These are phyloP conservation scores for Phylloporus rhodoxanthus DNA, from an alignment of 768 basidiomycete genomes.

Conservation along the genomic window DNA sequence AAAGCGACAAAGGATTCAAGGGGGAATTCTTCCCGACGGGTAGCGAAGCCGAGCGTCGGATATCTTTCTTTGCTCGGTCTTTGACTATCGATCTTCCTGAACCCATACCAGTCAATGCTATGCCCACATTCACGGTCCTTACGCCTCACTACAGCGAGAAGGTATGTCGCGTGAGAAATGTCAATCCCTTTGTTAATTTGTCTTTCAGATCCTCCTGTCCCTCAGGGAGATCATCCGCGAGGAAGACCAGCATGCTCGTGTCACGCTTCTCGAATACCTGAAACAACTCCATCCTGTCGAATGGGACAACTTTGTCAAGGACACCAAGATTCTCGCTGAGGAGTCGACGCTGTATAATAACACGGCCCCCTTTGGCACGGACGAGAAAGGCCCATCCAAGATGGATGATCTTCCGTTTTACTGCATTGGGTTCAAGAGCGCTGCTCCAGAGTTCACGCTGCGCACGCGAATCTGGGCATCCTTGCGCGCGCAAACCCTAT, in stretches of 20 bases:
- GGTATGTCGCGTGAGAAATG: slow-evolving; percentile 37
- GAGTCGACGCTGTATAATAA: slow-evolving; percentile 87
- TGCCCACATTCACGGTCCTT: slow-evolving; percentile 98
- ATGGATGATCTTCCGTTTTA: slow-evolving; percentile 95
- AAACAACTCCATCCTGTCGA: slow-evolving; percentile 98
- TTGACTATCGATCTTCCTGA: slow-evolving; percentile 93
- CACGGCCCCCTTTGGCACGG: slow-evolving; percentile 61
- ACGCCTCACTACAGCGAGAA: slow-evolving; percentile 99
- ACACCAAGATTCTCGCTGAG: slow-evolving; percentile 97
- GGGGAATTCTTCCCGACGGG: slow-evolving; percentile 90
- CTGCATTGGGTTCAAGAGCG: slow-evolving; percentile 98
- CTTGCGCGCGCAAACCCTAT: slow-evolving; percentile 95
- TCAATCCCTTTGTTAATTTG: slow-evolving; percentile 2
- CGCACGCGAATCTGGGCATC: slow-evolving; percentile 99
- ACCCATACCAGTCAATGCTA: slow-evolving; percentile 94
- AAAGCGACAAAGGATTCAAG: slow-evolving; percentile 81
- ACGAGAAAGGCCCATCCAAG: slow-evolving; percentile 80
- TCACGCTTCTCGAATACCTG: slow-evolving; percentile 94
- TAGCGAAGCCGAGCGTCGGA: slow-evolving; percentile 93
- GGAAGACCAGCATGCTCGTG: slow-evolving; percentile 94
- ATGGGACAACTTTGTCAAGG: slow-evolving; percentile 99
- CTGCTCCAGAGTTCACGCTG: slow-evolving; percentile 95
- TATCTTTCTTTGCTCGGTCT: slow-evolving; percentile 98
- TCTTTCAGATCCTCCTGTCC: slow-evolving; percentile 79
- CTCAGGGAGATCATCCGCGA: slow-evolving; percentile 98